Base-by-base conservation (phyloP, 106 monocot genomes). In the Chionographis japonica region DNA sequence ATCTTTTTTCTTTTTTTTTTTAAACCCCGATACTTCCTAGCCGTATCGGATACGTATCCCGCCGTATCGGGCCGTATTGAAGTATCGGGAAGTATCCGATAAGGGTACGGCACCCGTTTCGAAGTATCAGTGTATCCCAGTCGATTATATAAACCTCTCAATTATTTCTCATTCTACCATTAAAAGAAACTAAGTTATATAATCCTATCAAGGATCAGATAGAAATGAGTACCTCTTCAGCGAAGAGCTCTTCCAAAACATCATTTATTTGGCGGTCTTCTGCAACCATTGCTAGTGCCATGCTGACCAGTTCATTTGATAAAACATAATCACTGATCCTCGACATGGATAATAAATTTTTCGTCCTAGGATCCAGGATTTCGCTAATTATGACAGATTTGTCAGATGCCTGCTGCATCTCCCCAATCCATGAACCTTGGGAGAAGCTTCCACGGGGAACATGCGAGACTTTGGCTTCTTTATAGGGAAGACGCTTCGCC, bases 281-380 rank as follows among this genome's bases (percentile, higher is more conserved):
- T 14, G 84, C 84, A 58, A 88, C 88, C 88, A 88, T 88, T 66
- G 84, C 88, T 69, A 88, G 73, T 20, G 88, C 88, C 88, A 88
- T 88, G 75, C 88, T 88, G 58, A 88, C 88, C 41, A 88, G 68
- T 76, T 88, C 88, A 73, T 88, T 88, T 52, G 88, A 88, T 42
- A 88, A 69, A 46, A 88, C 84, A 76, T 88, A 88, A 63, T 88
- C 88, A 68, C 88, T 88, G 35, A 88, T 88, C 72, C 76, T 88
- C 41, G 84, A 88, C 81, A 84, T 69, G 10, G 84, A 78, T 61
- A 88, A 63, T 56, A 88, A 75, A 66, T 88, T 88, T 69, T 84
- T 88, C 1, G 88, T 88, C 61, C 88, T 80, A 13, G 88, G 84
- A 68, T 88, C 88, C 51, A 88, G 58, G 62, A 88, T 88, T 70